Evolutionary conservation across 2,329 filamentous ascomycete genomes (phyloP), one percentile per base, ranked within the genome.

Genomic region (Basipetospora chlamydospora): DNA sequence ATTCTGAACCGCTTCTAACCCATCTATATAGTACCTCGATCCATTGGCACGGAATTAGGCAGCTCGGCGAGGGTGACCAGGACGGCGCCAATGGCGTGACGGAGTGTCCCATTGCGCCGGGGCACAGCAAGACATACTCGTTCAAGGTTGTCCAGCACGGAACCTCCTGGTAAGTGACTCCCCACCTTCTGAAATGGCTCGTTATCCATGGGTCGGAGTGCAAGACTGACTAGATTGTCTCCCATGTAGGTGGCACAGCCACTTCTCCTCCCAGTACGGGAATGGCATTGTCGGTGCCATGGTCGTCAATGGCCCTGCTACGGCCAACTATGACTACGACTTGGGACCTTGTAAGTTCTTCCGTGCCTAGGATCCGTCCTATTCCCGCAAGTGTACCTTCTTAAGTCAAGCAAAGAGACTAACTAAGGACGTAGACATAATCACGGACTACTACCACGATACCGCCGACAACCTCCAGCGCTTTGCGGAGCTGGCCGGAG

Each of bases 211-310:
- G n/a, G n/a, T n/a, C n/a, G n/a, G n/a, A n/a, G n/a, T n/a, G n/a
- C n/a, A n/a, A n/a, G n/a, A n/a, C n/a, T n/a, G n/a, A n/a, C n/a
- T n/a, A n/a, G n/a, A n/a, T n/a, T n/a, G n/a, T n/a, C n/a, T n/a
- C n/a, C n/a, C n/a, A n/a, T n/a, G n/a, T 17, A 34, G 32, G 32
- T 37, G 25, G 15, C 71, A 76, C 48, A 67, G 66, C 21, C 70
- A 76, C 47, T 74, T 69, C 46, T 69, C 66, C 12, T 58, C 63
- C 0, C 71, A 75, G 43, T 69, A 72, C 43, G 58, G 65, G 5
- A 70, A 73, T 28, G 78, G 78, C 15, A 50, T 80, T 0, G 48
- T 68, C 8, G 78, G 78, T 0, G 67, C 70, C 1, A 67, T 81
- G 5, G 58, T 79, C 2, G 60, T 80, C 39, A 59, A 78, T 40